Evolutionary conservation across 306 rosid genomes (phyloP).

Genomic region (Cucurbita ficifolia): DNA sequence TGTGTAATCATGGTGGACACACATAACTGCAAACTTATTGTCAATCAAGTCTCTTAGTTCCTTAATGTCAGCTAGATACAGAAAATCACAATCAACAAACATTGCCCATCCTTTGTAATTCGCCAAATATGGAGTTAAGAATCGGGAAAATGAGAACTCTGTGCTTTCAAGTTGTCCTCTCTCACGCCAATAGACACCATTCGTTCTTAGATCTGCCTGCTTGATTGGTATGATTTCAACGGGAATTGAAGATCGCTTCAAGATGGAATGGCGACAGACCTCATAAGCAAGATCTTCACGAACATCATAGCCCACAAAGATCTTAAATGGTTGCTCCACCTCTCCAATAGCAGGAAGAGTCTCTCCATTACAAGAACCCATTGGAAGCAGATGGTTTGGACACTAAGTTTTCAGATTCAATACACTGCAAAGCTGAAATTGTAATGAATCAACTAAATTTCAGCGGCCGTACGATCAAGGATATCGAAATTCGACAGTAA

Average conservation of each 20-base stretch:
- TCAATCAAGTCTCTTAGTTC: slow-evolving; percentile 37
- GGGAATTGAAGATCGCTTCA: slow-evolving; percentile 46
- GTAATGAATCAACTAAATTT: background rate
- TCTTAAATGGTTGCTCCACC: slow-evolving; percentile 27
- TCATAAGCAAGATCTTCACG: slow-evolving; percentile 44
- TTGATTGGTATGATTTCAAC: slow-evolving; percentile 48
- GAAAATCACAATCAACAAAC: slow-evolving; percentile 70
- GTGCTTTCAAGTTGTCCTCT: slow-evolving; percentile 59
- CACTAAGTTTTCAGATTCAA: background rate
- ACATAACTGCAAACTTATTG: slow-evolving; percentile 45
- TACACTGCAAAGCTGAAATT: background rate
- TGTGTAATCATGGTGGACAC: slow-evolving; percentile 57
- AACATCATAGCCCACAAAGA: slow-evolving; percentile 57
- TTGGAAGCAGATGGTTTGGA: slow-evolving; percentile 7
- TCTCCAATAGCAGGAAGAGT: slow-evolving; percentile 13
- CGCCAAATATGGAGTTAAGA: slow-evolving; percentile 47
- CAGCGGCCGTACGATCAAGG: background rate
- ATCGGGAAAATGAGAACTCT: slow-evolving; percentile 53
- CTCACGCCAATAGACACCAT: slow-evolving; percentile 48
- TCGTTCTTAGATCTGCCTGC: slow-evolving; percentile 48
- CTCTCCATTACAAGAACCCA: slow-evolving; percentile 38
- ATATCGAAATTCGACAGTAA: background rate
- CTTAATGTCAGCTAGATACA: slow-evolving; percentile 45
- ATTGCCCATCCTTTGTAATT: slow-evolving; percentile 54
- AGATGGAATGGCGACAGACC: slow-evolving; percentile 44